Percentiles rank a stretch among this genome's conserved stretches.
phyloP scores from a whole-genome alignment of 129 eudicot genomes.

The Cynara cardunculus region DNA sequence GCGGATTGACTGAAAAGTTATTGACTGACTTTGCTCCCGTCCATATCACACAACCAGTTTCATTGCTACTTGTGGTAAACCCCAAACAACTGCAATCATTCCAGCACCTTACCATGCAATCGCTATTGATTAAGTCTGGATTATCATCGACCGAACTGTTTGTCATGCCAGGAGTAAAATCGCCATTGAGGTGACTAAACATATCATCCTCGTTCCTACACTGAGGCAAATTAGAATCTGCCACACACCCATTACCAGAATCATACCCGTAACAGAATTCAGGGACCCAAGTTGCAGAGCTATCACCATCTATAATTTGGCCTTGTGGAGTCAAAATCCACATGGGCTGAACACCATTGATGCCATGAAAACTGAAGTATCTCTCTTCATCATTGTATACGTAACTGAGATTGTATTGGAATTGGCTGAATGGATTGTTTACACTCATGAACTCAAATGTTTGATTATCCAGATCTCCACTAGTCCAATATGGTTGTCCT shows the following conservation, averaged over 20 bases:
- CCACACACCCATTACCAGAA: constrained; percentile 21
- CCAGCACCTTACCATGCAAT: constrained; percentile 54
- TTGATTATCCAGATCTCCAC: constrained; percentile 3
- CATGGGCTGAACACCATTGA: background rate
- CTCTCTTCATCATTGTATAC: constrained; percentile 27
- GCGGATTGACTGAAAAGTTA: background rate
- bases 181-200: constrained; percentile 1
- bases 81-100: constrained; percentile 46
- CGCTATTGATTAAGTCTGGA: constrained; percentile 34
- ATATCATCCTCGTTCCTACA: constrained; percentile 16
- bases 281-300: background rate
- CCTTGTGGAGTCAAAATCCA: constrained; percentile 16
- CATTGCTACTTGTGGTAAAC: constrained; percentile 15
- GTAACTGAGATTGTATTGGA: constrained; percentile 19
- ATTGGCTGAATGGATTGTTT: background rate
- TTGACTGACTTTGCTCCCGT: constrained; percentile 3
- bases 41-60: constrained; percentile 26
- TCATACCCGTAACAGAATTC: constrained; percentile 34
- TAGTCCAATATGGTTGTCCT: constrained; percentile 21
- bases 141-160: background rate
- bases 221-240: background rate
- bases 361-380: constrained; percentile 6
- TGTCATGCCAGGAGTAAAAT: background rate
- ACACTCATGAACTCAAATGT: constrained; percentile 13
- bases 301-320: background rate